Evolutionary conservation across 306 rosid genomes (phyloP).

Genomic region (Acacia confusa): DNA sequence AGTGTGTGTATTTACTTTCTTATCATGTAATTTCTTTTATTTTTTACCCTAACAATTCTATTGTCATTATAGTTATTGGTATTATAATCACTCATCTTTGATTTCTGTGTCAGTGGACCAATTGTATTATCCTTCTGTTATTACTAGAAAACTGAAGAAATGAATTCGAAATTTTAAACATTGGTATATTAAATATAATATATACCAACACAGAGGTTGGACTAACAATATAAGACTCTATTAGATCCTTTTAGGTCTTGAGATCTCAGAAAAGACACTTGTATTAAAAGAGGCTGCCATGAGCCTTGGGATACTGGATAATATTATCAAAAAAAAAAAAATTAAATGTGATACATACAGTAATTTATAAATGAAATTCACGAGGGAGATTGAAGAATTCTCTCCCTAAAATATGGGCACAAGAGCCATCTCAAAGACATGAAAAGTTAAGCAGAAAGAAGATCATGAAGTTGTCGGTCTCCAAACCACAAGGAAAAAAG

Average conservation of each 20-base stretch:
- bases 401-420: neutral
- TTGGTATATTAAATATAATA: no score
- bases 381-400: neutral
- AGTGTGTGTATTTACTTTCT: neutral
- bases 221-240: no score
- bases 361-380: neutral
- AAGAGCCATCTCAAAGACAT: neutral
- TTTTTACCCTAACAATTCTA: neutral
- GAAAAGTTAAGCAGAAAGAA: no score
- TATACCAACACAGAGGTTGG: no score
- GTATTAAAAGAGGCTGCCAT: no score
- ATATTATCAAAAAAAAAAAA: no score
- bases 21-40: neutral
- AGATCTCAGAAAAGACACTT: no score
- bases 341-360: neutral
- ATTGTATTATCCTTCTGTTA: neutral
- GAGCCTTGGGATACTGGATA: no score
- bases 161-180: neutral
- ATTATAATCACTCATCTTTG: neutral
- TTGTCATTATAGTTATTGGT: neutral
- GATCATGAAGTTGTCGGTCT: no score
- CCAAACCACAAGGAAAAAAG: neutral
- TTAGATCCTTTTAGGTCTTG: no score
- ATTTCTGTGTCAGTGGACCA: neutral
- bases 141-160: neutral